phyloP scores from a whole-genome alignment of 1,284 basidiomycete species.

The Takashimella koratensis region DNA sequence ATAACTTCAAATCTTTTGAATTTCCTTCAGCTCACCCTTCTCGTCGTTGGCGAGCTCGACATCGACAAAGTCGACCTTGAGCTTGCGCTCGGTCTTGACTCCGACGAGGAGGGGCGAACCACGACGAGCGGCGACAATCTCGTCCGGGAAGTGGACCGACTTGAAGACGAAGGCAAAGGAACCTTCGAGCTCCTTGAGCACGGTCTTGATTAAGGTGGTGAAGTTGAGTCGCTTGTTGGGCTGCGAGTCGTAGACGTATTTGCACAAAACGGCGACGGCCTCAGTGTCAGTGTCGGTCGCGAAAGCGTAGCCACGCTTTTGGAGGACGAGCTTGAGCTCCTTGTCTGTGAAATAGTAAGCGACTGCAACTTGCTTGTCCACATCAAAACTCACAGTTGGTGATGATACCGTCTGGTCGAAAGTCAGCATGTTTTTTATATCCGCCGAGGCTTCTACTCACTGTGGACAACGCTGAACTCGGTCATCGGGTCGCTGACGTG shows the following conservation, averaged over 20 bases:
- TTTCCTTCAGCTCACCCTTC: constrained; percentile 27
- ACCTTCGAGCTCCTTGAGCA: constrained; percentile 96
- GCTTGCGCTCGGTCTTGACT: constrained; percentile 99
- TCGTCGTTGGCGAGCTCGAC: constrained; percentile 84
- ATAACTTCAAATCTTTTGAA: constrained; percentile 1
- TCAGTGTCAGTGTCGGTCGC: constrained; percentile 98
- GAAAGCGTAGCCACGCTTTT: constrained; percentile 93
- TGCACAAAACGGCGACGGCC: constrained; percentile 90
- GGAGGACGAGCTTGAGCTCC: constrained; percentile 87
- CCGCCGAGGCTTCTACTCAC: constrained; percentile 20
- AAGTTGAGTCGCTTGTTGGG: constrained; percentile 85
- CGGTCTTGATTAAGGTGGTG: constrained; percentile 88
- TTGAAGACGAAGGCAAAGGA: constrained; percentile 99
- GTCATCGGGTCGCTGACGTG: constrained; percentile 73
- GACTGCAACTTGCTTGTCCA: background rate
- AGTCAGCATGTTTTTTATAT: no score
- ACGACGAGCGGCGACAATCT: constrained; percentile 91
- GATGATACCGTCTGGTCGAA: constrained; percentile 75
- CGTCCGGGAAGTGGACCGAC: constrained; percentile 91
- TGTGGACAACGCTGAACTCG: constrained; percentile 96
- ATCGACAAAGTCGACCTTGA: constrained; percentile 99
- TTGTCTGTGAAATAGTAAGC: constrained; percentile 41
- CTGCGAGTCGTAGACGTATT: constrained; percentile 95
- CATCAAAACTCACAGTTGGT: constrained; percentile 69
- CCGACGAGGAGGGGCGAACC: constrained; percentile 96